These are phyloP conservation scores for Sphaerulina vaccinii DNA, from an alignment of 2,329 filamentous ascomycete species.

Conservation along the genomic window DNA sequence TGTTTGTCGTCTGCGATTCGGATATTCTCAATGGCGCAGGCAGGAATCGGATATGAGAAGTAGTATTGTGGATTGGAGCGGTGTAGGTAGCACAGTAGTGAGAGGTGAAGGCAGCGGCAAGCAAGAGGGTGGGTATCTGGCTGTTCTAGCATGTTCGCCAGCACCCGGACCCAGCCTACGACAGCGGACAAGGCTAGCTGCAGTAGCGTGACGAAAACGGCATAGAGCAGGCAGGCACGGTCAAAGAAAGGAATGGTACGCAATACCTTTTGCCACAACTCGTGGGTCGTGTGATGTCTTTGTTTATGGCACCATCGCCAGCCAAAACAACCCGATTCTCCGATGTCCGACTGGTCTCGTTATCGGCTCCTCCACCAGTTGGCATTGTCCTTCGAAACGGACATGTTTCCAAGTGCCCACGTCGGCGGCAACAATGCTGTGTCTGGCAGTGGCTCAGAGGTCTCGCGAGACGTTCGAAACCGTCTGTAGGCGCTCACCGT, in stretches of 20 bases:
- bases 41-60: not conserved
- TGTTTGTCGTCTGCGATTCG: not conserved
- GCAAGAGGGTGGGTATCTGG: not conserved
- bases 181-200: not conserved
- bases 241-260: not conserved
- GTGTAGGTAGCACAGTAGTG: not conserved
- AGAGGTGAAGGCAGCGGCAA: not conserved
- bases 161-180: not conserved
- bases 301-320: not conserved
- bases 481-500: not conserved
- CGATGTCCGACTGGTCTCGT: not conserved
- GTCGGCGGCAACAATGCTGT: not conserved
- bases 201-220: not conserved
- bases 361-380: not conserved
- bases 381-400: not conserved
- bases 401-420: not conserved
- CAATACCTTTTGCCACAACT: not conserved
- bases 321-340: not conserved
- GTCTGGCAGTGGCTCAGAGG: conserved; percentile 2
- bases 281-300: not conserved
- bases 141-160: not conserved
- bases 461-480: not conserved
- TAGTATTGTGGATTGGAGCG: not conserved
- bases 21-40: not conserved
- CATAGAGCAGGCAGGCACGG: not conserved